phyloP scores from a whole-genome alignment of 331 rosid species.

The Malus hybrid region DNA sequence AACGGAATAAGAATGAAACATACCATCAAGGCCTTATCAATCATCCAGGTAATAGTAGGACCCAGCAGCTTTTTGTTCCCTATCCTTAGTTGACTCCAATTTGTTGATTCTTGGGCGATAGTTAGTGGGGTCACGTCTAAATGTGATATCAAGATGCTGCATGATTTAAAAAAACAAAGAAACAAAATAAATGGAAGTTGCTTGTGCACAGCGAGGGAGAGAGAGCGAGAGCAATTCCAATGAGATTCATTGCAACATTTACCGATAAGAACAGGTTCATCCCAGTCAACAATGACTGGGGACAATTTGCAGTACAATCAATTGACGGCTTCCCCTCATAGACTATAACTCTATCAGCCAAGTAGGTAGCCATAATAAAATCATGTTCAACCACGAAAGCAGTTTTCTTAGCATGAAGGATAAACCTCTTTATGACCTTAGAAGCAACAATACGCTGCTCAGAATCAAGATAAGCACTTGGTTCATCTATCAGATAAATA shows the following conservation, averaged over 20 bases:
- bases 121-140: constrained; percentile 96
- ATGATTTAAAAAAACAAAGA: not conserved
- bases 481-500: constrained; percentile 92
- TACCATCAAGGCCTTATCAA: constrained; percentile 18
- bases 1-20: not conserved
- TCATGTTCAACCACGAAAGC: constrained; percentile 97
- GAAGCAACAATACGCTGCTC: constrained; percentile 98
- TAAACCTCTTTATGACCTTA: constrained; percentile 94
- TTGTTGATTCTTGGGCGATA: constrained; percentile 94
- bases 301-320: constrained; percentile 81
- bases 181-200: not conserved
- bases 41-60: constrained; percentile 94
- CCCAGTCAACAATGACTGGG: constrained; percentile 86
- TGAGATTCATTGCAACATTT: constrained; percentile 20
- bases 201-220: not conserved
- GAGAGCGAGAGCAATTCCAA: not conserved
- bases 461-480: constrained; percentile 97
- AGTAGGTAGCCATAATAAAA: constrained; percentile 96
- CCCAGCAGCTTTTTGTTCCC: constrained; percentile 91
- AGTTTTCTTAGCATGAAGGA: constrained; percentile 97
- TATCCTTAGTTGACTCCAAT: constrained; percentile 81
- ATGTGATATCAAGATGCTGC: constrained; percentile 98
- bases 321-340: constrained; percentile 69
- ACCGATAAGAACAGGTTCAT: constrained; percentile 98
- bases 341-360: constrained; percentile 94